Evolutionary conservation across 164 flowering plant genomes (phyloP), one percentile per base, ranked within the genome.

Genomic region (Warburgia ugandensis): DNA sequence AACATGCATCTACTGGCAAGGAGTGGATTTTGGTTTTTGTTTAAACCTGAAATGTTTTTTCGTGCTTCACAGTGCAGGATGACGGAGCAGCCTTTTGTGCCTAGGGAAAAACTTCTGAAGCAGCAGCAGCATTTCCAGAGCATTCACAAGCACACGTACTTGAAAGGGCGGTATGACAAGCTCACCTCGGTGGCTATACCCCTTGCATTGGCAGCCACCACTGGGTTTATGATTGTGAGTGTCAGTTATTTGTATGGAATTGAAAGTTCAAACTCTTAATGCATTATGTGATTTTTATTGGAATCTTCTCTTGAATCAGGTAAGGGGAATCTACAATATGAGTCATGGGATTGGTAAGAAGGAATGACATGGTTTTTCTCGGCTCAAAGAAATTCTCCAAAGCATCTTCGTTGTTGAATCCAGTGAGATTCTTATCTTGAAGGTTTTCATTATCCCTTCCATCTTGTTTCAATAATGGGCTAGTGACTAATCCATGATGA

Each of bases 291-390:
- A 5, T n/a, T n/a, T 8, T 37, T 1, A 42, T 29, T 11, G 37
- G n/a, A 21, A 11, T n/a, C 4, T 6, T 8, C 21, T 22, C n/a
- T 29, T 30, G 8, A 11, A 48, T 6, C 76, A 81, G 89, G 83
- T 64, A 17, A 68, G 69, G 53, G 89, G 89, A 30, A 75, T 81
- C 64, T 79, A 81, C 48, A 78, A 77, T 50, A 81, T 81, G 89
- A 65, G 84, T 23, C 79, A 79, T 61, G 89, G 89, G 28, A 75
- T 77, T 36, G 83, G 85, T 12, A 79, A 77, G 81, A 78, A 76
- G 41, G 84, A 78, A 73, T 78, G 73, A 81, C 38, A 1, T 30
- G 9, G 42, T n/a, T n/a, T 14, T 38, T 7, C 42, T 8, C 42
- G n/a, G n/a, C n/a, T n/a, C n/a, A n/a, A n/a, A n/a, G n/a, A n/a